A percentile compares a stretch with the other conserved stretches of the same genome.
phyloP scores from a whole-genome alignment of 2,329 filamentous ascomycete genomes.

The Pyrenochaeta sp. region DNA sequence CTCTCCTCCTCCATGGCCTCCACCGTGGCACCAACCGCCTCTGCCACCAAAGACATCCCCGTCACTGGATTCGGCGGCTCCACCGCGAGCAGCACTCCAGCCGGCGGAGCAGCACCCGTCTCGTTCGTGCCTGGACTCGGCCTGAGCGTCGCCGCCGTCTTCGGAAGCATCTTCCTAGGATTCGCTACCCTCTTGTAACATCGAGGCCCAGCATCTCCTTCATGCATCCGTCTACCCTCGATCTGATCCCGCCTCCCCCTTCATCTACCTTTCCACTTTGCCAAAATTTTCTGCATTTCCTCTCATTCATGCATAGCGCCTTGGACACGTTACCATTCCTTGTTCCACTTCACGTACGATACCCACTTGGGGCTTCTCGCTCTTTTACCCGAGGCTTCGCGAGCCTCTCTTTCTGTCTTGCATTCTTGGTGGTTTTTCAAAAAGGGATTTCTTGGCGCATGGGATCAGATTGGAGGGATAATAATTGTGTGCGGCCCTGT shows the following conservation, averaged over 20 bases:
- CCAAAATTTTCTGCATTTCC: constrained; percentile 6
- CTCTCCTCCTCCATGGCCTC: constrained; percentile 56
- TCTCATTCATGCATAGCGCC: constrained; percentile 23
- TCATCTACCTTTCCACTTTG: too few species aligned
- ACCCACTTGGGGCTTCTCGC: constrained; percentile 17
- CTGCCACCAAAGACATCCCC: constrained; percentile 33
- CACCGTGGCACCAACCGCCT: constrained; percentile 44
- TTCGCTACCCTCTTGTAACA: constrained; percentile 56
- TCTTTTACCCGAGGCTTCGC: constrained; percentile 13
- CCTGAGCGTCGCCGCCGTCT: constrained; percentile 63
- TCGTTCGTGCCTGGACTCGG: constrained; percentile 62
- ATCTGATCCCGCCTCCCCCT: too few species aligned
- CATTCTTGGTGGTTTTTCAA: constrained; percentile 7
- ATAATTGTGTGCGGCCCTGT: too few species aligned
- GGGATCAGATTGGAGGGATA: too few species aligned
- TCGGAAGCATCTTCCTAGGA: constrained; percentile 64
- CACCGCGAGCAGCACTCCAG: constrained; percentile 15
- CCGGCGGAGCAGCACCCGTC: constrained; percentile 41
- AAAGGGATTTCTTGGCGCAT: too few species aligned
- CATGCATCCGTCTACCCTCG: too few species aligned
- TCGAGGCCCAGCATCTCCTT: not conserved
- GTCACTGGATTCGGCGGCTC: constrained; percentile 41
- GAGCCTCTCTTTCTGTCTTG: constrained; percentile 1
- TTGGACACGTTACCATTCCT: constrained; percentile 11
- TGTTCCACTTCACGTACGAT: constrained; percentile 5